Evolutionary conservation across 352 stramenopile genomes (phyloP).

Genomic region (Pythium myriotylum): DNA sequence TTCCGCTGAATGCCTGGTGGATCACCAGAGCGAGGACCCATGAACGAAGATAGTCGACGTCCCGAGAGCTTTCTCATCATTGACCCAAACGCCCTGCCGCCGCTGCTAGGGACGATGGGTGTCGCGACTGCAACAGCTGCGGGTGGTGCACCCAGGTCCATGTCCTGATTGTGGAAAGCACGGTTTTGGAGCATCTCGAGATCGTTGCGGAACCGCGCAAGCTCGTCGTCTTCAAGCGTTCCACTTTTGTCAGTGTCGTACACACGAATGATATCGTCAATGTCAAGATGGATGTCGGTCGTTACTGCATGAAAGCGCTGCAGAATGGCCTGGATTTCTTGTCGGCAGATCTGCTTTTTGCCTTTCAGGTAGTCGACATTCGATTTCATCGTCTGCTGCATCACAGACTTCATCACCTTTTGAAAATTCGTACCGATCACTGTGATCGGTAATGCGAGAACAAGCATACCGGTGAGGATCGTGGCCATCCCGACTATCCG

Average conservation of each 20-base stretch:
- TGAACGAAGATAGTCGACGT: neutral
- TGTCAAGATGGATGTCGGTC: slow-evolving; percentile 71
- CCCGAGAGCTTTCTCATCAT: slow-evolving; percentile 13
- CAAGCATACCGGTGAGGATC: slow-evolving; percentile 84
- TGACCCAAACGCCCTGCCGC: neutral
- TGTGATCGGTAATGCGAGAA: slow-evolving; percentile 88
- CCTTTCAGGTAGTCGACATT: slow-evolving; percentile 79
- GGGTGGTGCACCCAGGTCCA: neutral
- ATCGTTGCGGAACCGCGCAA: slow-evolving; percentile 70
- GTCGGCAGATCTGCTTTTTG: slow-evolving; percentile 67
- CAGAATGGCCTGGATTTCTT: slow-evolving; percentile 77
- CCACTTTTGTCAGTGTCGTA: slow-evolving; percentile 82
- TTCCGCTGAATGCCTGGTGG: too few relatives aligned
- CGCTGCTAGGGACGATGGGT: neutral
- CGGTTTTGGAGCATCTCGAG: slow-evolving; percentile 74
- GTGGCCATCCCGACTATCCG: slow-evolving; percentile 73
- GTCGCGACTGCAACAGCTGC: neutral
- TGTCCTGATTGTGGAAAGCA: slow-evolving; percentile 44
- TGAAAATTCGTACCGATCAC: slow-evolving; percentile 90
- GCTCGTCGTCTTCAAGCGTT: slow-evolving; percentile 74
- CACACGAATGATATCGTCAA: slow-evolving; percentile 79
- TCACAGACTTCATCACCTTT: slow-evolving; percentile 82
- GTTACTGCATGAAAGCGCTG: slow-evolving; percentile 73
- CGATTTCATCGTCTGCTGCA: slow-evolving; percentile 78
- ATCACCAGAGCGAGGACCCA: too few relatives aligned